Base-by-base conservation (phyloP, 2,329 filamentous ascomycete genomes). In the Fusarium dimerum region DNA sequence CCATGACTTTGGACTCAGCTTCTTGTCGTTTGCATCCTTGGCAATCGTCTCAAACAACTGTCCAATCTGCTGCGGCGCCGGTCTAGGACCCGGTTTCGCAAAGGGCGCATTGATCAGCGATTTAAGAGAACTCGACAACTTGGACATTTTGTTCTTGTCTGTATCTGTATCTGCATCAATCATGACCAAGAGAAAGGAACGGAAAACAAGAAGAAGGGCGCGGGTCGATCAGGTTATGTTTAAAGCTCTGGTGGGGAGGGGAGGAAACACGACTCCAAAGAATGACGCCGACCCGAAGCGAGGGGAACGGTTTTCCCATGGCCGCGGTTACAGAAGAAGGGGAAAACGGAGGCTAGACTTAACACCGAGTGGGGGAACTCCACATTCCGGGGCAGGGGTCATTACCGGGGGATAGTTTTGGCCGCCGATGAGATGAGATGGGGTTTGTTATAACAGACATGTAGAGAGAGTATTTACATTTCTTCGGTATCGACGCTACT, bases 51-150 rank as follows among this genome's bases (percentile, higher is more conserved):
- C 75, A 71, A 88, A 90, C 29, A 90, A 78, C 13, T 84, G 79
- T 44, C 77, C 73, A 49, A 92, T 87, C 54, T 81, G 77, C 12
- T 76, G 71, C 29, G 88, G 82, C 2, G 88, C 87, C 1, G 85
- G 79, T 2, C 85, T 78, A 2, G 84, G 85, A 45, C 84, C 82
- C 0, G 88, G 85, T 2, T 81, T 78, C 41, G 88, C 84, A 63
- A 85, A 82, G 5, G 87, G 79, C 53, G 86, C 82, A 64, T 88
- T 88, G 73, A 92, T 87, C 57, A 92, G 82, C 43, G 84, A 79
- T 73, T 92, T 92, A 62, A 93, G 78, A 45, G 83, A 74, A 1
- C 82, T 77, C 2, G 88, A 89, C 17, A 93, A 79, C 70, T 89
- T 92, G 7, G 88, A 85, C 88, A 90, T 91, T 61, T 56, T 52